These are phyloP conservation scores for Epichloe typhina DNA, from an alignment of 2,329 filamentous ascomycete genomes.

Conservation along the genomic window DNA sequence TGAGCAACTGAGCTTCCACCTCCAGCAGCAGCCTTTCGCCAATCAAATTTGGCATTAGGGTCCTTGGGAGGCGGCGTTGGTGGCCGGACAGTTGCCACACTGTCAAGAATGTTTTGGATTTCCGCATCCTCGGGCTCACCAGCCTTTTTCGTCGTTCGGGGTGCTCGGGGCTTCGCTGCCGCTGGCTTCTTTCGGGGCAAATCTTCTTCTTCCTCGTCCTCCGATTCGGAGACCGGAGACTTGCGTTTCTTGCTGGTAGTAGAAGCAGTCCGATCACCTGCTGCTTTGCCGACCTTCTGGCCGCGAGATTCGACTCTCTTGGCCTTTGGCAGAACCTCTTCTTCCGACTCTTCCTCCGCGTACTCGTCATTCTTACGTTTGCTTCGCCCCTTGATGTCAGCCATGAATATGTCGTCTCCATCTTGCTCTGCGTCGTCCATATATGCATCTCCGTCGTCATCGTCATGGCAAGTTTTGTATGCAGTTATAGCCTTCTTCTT, in stretches of 20 bases:
- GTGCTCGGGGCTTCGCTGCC: constrained; percentile 43
- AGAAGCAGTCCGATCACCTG: constrained; percentile 19
- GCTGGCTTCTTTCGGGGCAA: constrained; percentile 44
- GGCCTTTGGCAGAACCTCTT: constrained; percentile 49
- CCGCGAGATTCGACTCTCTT: constrained; percentile 40
- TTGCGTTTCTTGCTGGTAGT: constrained; percentile 42
- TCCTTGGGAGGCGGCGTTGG: constrained; percentile 71
- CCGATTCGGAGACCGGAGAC: constrained; percentile 38
- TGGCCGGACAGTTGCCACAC: constrained; percentile 68
- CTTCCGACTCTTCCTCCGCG: constrained; percentile 59
- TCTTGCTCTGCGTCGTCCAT: constrained; percentile 57
- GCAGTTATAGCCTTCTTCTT: constrained; percentile 31
- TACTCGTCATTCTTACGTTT: constrained; percentile 65
- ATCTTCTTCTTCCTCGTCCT: constrained; percentile 45
- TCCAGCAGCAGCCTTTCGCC: constrained; percentile 44
- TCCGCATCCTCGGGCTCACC: constrained; percentile 57
- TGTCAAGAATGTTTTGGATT: constrained; percentile 69
- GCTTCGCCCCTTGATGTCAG: constrained; percentile 50
- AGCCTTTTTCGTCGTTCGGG: constrained; percentile 49
- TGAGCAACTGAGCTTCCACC: constrained; percentile 47
- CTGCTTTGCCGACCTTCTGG: constrained; percentile 11
- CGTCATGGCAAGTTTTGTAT: constrained; percentile 25
- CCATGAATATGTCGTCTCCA: constrained; percentile 72
- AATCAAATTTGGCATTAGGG: constrained; percentile 67
- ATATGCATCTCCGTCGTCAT: constrained; percentile 41